These are phyloP conservation scores for Lodderomyces beijingensis DNA, from an alignment of 1,139 yeast genomes.

Conservation along the genomic window DNA sequence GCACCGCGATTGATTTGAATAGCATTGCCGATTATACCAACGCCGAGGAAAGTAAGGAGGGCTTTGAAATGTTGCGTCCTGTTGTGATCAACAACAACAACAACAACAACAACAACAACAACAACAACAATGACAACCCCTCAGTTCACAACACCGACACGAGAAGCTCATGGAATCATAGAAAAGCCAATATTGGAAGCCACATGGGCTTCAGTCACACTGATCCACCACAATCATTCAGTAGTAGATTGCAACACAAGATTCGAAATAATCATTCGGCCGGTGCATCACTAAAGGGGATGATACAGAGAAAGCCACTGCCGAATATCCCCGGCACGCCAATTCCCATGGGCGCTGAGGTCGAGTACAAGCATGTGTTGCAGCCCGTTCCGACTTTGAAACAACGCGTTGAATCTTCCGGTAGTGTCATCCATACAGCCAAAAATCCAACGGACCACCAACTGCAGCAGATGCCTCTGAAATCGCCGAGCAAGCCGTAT, in stretches of 20 bases:
- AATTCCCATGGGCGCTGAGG: constrained; percentile 11
- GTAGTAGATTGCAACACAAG: no score
- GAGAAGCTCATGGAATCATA: no score
- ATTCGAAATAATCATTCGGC: no score
- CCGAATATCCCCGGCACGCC: constrained; percentile 8
- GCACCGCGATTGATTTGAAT: constrained; percentile 21
- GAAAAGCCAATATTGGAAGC: no score
- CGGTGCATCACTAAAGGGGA: no score
- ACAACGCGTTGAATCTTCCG: constrained; percentile 5
- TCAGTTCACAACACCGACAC: no score
- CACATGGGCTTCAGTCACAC: no score
- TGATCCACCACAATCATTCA: no score
- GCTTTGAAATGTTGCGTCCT: no score
- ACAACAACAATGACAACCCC: background rate
- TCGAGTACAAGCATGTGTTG: constrained; percentile 16
- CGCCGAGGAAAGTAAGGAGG: background rate
- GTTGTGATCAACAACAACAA: no score
- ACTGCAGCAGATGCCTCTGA: background rate
- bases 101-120: background rate
- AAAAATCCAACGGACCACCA: background rate
- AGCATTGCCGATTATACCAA: constrained; percentile 4
- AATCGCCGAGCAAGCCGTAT: background rate
- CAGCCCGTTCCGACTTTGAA: constrained; percentile 17
- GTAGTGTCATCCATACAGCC: constrained; percentile 3
- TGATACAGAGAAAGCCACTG: background rate